Percentiles rank a stretch among this genome's conserved stretches.
phyloP scores from a whole-genome alignment of 2,329 filamentous ascomycete species.

The Sporothrix curviconia region DNA sequence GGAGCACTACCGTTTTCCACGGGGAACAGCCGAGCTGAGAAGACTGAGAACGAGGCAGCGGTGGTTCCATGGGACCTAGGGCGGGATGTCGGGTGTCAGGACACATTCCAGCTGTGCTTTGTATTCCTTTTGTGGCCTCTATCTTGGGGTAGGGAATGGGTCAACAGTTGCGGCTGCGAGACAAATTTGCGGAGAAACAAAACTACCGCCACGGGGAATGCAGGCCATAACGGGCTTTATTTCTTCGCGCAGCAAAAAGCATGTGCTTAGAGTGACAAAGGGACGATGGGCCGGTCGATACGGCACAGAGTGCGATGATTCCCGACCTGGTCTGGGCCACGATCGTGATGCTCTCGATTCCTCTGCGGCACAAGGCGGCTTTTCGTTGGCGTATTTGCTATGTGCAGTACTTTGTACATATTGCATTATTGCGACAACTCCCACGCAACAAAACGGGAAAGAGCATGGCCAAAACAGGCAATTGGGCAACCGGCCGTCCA shows the following conservation, averaged over 20 bases:
- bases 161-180: no score
- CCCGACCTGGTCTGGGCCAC: no score
- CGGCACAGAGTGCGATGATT: no score
- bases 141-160: not conserved
- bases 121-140: not conserved
- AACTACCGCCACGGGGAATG: not conserved
- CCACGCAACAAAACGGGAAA: slow-evolving; percentile 1
- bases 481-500: not conserved
- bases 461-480: not conserved
- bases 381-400: no score
- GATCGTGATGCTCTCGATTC: not conserved
- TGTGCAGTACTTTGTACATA: no score
- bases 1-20: no score
- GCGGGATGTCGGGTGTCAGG: not conserved
- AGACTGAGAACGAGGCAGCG: no score
- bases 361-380: not conserved
- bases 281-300: not conserved
- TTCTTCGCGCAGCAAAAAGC: not conserved
- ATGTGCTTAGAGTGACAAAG: not conserved
- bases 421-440: no score
- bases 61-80: no score
- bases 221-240: not conserved
- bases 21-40: no score
- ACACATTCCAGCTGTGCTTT: not conserved
- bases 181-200: slow-evolving; percentile 4